phyloP scores from a whole-genome alignment of 441 rosid genomes.

The Aleurites moluccanus region DNA sequence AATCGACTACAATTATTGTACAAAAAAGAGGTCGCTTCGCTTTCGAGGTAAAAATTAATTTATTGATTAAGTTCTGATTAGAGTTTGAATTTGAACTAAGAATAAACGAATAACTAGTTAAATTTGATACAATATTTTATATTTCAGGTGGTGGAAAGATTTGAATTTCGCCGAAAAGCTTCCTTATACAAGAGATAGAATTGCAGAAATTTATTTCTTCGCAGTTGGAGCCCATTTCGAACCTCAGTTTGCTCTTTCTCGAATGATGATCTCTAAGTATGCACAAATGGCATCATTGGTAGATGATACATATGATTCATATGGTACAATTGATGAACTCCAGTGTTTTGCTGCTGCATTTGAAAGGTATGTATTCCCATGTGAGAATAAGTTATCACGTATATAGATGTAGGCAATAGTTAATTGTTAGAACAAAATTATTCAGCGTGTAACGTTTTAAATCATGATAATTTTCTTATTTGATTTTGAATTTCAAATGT shows the following conservation, averaged over 20 bases:
- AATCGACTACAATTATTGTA: constrained; percentile 12
- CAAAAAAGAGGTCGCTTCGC: not conserved
- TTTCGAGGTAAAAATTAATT: not conserved
- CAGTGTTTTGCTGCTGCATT: constrained; percentile 5
- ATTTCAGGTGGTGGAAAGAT: not conserved
- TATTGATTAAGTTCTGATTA: too few species aligned
- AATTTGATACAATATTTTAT: not conserved
- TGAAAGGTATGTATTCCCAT: too few species aligned
- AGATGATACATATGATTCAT: too few species aligned
- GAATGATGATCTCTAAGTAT: constrained; percentile 7
- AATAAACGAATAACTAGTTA: too few species aligned
- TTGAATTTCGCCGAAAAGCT: not conserved
- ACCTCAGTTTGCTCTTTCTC: constrained; percentile 15
- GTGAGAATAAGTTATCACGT: too few species aligned
- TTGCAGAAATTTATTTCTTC: constrained; percentile 11
- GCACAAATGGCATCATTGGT: not conserved
- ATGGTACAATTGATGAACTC: constrained; percentile 12
- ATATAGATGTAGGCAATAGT: too few species aligned
- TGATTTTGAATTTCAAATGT: too few species aligned
- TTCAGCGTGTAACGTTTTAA: too few species aligned
- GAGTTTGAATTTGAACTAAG: too few species aligned
- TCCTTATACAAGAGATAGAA: constrained; percentile 15
- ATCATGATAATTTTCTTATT: too few species aligned
- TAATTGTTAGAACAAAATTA: too few species aligned
- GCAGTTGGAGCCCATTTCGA: not conserved